These are phyloP conservation scores for Pythium folliculosum DNA, from an alignment of 352 stramenopile genomes.

Conservation along the genomic window DNA sequence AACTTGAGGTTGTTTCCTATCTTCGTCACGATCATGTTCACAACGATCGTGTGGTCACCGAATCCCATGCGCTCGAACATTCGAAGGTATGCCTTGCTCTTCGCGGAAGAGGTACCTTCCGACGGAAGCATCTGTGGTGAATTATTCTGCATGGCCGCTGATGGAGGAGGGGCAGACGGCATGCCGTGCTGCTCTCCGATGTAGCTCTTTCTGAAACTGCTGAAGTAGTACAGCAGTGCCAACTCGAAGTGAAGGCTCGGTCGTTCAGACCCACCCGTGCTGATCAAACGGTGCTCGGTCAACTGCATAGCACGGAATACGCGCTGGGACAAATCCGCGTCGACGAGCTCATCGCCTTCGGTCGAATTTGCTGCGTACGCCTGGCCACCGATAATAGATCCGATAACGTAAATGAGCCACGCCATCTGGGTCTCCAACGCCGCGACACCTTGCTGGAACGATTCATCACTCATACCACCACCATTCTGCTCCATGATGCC, in stretches of 20 bases:
- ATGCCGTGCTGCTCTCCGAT: conserved; percentile 91
- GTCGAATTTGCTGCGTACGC: conserved; percentile 91
- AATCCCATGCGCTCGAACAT: conserved; percentile 98
- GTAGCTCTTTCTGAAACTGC: conserved; percentile 92
- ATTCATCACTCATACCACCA: conserved; percentile 41
- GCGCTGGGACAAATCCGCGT: conserved; percentile 95
- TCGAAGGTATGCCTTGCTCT: conserved; percentile 95
- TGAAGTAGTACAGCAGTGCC: conserved; percentile 97
- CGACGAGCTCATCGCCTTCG: conserved; percentile 94
- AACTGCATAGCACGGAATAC: conserved; percentile 96
- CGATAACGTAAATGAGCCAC: conserved; percentile 97
- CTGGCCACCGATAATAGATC: conserved; percentile 95
- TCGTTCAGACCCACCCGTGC: conserved; percentile 75
- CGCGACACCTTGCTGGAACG: conserved; percentile 60
- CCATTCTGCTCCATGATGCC: conserved; percentile 70
- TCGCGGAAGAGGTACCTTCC: conserved; percentile 80
- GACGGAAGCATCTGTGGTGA: conserved; percentile 84
- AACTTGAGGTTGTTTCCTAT: conserved; percentile 99
- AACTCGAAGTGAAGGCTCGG: conserved; percentile 94
- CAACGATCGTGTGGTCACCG: conserved; percentile 96
- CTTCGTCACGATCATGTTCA: conserved; percentile 99
- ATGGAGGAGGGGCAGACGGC: conserved; percentile 69
- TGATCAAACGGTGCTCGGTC: conserved; percentile 94
- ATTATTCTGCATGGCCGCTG: conserved; percentile 49
- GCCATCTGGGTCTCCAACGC: conserved; percentile 95